Evolutionary conservation across 345 rosid genomes (phyloP).

Genomic region (Populus nigra): DNA sequence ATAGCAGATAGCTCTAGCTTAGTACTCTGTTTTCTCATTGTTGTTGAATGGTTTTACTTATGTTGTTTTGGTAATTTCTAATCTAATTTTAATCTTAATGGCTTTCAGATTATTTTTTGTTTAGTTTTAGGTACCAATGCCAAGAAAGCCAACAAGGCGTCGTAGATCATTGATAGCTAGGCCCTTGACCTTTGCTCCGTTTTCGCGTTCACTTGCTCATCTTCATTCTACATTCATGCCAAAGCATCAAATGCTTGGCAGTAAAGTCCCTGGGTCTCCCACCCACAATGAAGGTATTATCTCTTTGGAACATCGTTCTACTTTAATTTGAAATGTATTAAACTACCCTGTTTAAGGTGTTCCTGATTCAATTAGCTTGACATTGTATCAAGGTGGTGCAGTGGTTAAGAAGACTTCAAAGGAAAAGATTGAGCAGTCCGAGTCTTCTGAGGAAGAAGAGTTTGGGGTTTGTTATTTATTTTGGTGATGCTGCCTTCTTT

Average conservation of each 20-base stretch:
- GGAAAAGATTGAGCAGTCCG: constrained; percentile 24
- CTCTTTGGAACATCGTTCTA: neutral
- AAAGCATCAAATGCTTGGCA: constrained; percentile 29
- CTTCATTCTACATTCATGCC: constrained; percentile 32
- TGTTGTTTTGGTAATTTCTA: neutral
- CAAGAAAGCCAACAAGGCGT: constrained; percentile 35
- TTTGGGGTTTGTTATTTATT: constrained; percentile 41
- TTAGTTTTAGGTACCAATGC: constrained; percentile 1
- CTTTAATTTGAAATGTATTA: neutral
- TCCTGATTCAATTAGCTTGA: constrained; percentile 6
- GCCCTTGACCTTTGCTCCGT: constrained; percentile 68
- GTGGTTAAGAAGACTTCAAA: constrained; percentile 16
- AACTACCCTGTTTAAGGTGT: neutral
- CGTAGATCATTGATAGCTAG: constrained; percentile 25
- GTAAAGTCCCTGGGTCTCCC: constrained; percentile 21
- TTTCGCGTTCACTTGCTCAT: constrained; percentile 60
- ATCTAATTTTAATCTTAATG: neutral
- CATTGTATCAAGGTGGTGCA: constrained; percentile 26
- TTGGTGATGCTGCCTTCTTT: neutral
- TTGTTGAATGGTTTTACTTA: neutral
- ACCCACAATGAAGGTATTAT: constrained; percentile 30
- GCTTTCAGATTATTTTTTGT: neutral
- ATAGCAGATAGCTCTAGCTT: neutral
- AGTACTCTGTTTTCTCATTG: neutral
- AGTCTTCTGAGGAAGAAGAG: constrained; percentile 62